phyloP scores from a whole-genome alignment of 345 rosid genomes.

The Crucihimalaya himalaica region DNA sequence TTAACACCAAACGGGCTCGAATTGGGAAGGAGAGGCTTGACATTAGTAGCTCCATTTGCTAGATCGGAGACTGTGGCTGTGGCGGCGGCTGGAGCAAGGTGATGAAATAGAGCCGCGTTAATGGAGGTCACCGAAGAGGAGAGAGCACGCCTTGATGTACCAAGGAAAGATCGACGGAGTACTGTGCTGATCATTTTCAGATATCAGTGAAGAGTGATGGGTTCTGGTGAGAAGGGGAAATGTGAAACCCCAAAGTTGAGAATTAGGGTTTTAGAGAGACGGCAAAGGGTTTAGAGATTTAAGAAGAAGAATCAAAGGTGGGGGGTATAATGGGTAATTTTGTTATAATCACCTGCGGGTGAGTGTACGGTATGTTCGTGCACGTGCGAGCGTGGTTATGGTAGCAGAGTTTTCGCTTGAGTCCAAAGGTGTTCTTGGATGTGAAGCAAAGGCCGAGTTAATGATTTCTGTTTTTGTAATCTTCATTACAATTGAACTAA shows the following conservation, averaged over 20 bases:
- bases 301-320: not conserved
- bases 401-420: not conserved
- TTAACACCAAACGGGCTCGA: constrained; percentile 18
- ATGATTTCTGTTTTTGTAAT: not conserved
- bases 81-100: constrained; percentile 12
- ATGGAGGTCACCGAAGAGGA: constrained; percentile 38
- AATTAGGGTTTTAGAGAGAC: constrained; percentile 50
- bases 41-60: not conserved
- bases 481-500: no score
- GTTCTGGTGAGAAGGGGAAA: not conserved
- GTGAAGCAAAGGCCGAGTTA: not conserved
- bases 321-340: not conserved
- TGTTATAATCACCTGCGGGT: constrained; percentile 14
- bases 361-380: constrained; percentile 25
- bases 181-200: constrained; percentile 50
- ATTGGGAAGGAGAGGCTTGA: not conserved
- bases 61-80: constrained; percentile 13
- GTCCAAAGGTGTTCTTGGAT: constrained; percentile 19
- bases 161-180: constrained; percentile 46
- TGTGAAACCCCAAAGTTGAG: constrained; percentile 26
- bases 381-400: not conserved
- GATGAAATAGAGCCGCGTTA: constrained; percentile 35
- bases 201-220: not conserved
- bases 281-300: constrained; percentile 32
- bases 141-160: constrained; percentile 39